These are phyloP conservation scores for Corylus americana DNA, from an alignment of 306 rosid genomes.

Conservation along the genomic window DNA sequence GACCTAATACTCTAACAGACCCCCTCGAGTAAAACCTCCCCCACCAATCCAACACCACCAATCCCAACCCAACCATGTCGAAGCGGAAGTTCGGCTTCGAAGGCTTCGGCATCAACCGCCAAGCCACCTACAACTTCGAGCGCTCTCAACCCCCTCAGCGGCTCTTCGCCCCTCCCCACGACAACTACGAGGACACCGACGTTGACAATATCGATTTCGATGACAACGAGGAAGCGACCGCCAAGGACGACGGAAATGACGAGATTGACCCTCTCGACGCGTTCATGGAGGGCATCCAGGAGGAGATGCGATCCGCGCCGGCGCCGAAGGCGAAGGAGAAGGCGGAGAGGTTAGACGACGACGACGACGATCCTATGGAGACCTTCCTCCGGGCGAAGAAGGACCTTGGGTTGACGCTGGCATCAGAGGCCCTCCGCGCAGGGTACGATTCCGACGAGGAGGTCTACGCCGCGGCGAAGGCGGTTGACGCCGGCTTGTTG, in stretches of 20 bases:
- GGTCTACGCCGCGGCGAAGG: conserved; percentile 98
- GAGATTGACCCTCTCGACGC: conserved; percentile 94
- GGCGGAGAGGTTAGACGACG: conserved; percentile 72
- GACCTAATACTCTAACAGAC: neutral
- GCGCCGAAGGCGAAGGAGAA: conserved; percentile 70
- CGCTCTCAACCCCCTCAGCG: conserved; percentile 79
- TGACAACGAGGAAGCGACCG: conserved; percentile 38
- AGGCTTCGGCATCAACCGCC: conserved; percentile 90
- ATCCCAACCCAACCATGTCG: conserved; percentile 52
- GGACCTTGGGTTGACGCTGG: conserved; percentile 80
- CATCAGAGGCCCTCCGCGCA: conserved; percentile 83
- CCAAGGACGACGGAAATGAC: conserved; percentile 30
- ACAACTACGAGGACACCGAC: conserved; percentile 81
- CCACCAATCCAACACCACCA: neutral
- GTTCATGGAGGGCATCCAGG: conserved; percentile 92
- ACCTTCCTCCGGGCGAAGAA: conserved; percentile 86
- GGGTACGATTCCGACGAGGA: conserved; percentile 96
- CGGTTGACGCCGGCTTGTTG: conserved; percentile 85
- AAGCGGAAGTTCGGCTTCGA: conserved; percentile 92
- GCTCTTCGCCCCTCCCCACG: conserved; percentile 85
- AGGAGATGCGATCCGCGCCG: conserved; percentile 80
- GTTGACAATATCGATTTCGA: conserved; percentile 77
- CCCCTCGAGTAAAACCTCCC: neutral
- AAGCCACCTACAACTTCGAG: conserved; percentile 81
- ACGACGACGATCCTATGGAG: conserved; percentile 92